Percentiles rank a stretch among this genome's conserved stretches.
Evolutionary conservation across 1,139 yeast species (phyloP).

Genomic region (Blastobotrys capitulatus): DNA sequence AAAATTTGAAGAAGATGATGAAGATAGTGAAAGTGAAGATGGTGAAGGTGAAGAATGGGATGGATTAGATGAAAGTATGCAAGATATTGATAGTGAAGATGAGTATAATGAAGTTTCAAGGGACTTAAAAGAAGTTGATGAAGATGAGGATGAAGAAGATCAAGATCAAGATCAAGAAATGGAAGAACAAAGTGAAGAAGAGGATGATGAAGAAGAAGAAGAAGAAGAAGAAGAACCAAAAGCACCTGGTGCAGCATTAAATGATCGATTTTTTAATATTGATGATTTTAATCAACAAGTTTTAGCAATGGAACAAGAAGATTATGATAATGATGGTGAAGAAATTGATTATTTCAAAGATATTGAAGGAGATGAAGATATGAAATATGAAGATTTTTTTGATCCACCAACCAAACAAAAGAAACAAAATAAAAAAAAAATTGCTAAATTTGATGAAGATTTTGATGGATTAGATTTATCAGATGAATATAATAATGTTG

Average conservation of each 20-base stretch:
- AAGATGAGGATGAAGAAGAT: slow-evolving; percentile 5
- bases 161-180: slow-evolving; percentile 9
- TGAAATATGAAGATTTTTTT: slow-evolving; percentile 38
- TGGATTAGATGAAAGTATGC: slow-evolving; percentile 17
- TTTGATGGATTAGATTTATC: slow-evolving; percentile 42
- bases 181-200: slow-evolving; percentile 18
- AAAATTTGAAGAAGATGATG: slow-evolving; percentile 19
- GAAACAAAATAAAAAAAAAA: slow-evolving; percentile 13
- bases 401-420: slow-evolving; percentile 31
- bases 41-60: slow-evolving; percentile 10
- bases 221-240: slow-evolving; percentile 23
- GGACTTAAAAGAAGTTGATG: slow-evolving; percentile 13
- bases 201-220: slow-evolving; percentile 25
- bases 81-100: slow-evolving; percentile 16
- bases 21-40: slow-evolving; percentile 9
- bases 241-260: slow-evolving; percentile 60
- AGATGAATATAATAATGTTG: slow-evolving; percentile 37
- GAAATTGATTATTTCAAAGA: slow-evolving; percentile 68
- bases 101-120: slow-evolving; percentile 10
- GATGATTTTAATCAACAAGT: slow-evolving; percentile 83
- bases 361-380: slow-evolving; percentile 45
- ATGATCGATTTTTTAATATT: slow-evolving; percentile 80
- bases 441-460: slow-evolving; percentile 23
- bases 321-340: slow-evolving; percentile 42
- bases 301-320: slow-evolving; percentile 55